A percentile compares a stretch with the other conserved stretches of the same genome.
phyloP scores from a whole-genome alignment of 2,329 filamentous ascomycete genomes.

The Cytospora paraplurivora region DNA sequence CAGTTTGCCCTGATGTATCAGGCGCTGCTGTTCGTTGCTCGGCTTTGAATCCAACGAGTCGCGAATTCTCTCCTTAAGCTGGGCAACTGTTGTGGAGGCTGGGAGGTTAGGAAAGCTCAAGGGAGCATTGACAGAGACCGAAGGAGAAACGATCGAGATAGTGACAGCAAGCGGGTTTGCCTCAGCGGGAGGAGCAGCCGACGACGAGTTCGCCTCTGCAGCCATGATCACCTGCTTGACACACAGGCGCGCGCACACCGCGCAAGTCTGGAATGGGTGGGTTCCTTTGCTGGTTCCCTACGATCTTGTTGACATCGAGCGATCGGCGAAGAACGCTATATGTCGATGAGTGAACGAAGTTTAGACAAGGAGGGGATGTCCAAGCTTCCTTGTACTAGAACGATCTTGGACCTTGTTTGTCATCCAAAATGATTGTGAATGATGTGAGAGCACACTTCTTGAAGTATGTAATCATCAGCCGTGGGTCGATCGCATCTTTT shows the following conservation, averaged over 20 bases:
- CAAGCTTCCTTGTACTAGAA: conserved; percentile 25
- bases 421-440: too few species aligned
- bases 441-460: neutral
- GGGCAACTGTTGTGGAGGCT: conserved; percentile 54
- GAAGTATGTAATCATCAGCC: conserved; percentile 12
- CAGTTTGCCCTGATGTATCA: conserved; percentile 63
- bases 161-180: conserved; percentile 47
- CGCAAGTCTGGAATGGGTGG: conserved; percentile 21
- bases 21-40: conserved; percentile 55
- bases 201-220: conserved; percentile 38
- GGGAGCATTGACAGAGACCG: conserved; percentile 53
- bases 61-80: conserved; percentile 62
- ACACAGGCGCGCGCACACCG: neutral
- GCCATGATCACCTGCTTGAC: conserved; percentile 41
- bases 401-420: neutral
- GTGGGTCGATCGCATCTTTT: conserved; percentile 14
- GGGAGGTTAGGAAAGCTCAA: conserved; percentile 53
- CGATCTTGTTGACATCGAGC: neutral
- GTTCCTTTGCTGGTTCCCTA: conserved; percentile 16
- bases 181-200: conserved; percentile 33
- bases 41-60: conserved; percentile 53
- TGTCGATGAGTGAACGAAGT: neutral
- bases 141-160: conserved; percentile 62
- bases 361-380: conserved; percentile 8
- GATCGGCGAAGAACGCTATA: neutral